These are phyloP conservation scores for Houttuynia cordata DNA, from an alignment of 164 flowering plant species.

Conservation along the genomic window DNA sequence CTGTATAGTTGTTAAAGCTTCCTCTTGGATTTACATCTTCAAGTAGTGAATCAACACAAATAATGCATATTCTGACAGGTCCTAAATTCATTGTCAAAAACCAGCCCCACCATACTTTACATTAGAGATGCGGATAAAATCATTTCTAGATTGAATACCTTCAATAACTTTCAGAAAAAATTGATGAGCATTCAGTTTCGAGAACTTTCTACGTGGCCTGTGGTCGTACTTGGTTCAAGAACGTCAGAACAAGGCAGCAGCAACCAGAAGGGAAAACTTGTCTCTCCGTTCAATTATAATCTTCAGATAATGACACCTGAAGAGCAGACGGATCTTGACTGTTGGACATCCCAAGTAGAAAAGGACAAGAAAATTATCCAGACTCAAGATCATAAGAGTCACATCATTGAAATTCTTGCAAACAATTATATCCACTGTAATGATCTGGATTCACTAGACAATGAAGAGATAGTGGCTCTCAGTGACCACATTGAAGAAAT, in stretches of 20 bases:
- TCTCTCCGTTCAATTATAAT: conserved; percentile 68
- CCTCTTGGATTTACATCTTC: no score
- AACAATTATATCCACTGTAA: conserved; percentile 84
- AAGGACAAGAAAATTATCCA: conserved; percentile 87
- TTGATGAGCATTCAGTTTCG: conserved; percentile 32
- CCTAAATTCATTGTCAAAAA: conserved; percentile 51
- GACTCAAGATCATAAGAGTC: conserved; percentile 70
- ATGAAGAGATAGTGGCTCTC: conserved; percentile 56
- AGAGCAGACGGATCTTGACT: conserved; percentile 60
- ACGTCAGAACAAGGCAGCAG: conserved; percentile 31
- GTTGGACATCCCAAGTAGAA: conserved; percentile 82
- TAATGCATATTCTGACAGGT: conserved; percentile 35
- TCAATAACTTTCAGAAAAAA: conserved; percentile 72
- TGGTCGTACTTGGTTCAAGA: conserved; percentile 80
- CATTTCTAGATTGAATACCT: conserved; percentile 51
- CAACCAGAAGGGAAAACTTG: conserved; percentile 56
- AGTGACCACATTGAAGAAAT: conserved; percentile 83
- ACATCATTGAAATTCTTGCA: conserved; percentile 74
- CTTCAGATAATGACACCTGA: conserved; percentile 81
- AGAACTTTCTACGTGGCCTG: conserved; percentile 32
- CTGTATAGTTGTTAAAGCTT: not conserved
- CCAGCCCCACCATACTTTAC: conserved; percentile 61
- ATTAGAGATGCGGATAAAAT: conserved; percentile 73
- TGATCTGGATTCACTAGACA: conserved; percentile 65
- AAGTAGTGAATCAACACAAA: no score